Conservation (phyloP, 2,329 filamentous ascomycete species). For the Phialophora tarda region DNA sequence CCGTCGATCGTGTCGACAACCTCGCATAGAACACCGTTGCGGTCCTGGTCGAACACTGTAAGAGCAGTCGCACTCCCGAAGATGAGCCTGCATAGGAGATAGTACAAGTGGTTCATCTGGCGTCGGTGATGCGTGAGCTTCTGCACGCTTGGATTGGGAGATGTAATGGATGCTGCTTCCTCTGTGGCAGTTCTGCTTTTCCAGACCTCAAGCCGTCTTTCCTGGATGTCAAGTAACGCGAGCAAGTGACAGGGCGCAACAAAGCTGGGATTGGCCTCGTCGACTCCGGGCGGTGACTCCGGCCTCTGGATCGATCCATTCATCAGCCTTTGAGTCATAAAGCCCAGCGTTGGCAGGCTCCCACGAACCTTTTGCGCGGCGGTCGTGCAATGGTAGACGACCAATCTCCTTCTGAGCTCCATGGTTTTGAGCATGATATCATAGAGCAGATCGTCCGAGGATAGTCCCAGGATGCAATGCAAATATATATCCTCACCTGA, state of each 20-base stretch:
- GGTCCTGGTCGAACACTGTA: background rate
- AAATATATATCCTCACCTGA: constrained; percentile 33
- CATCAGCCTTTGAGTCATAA: constrained; percentile 6
- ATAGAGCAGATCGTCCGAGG: constrained; percentile 37
- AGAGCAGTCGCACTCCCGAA: background rate
- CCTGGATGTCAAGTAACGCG: constrained; percentile 34
- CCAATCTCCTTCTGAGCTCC: constrained; percentile 34
- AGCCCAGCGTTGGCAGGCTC: background rate
- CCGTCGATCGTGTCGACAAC: constrained; percentile 1
- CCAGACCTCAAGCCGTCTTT: constrained; percentile 34
- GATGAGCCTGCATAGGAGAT: constrained; percentile 24
- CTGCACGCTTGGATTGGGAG: background rate
- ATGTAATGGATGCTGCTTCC: background rate
- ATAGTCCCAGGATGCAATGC: constrained; percentile 34
- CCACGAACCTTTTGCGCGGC: constrained; percentile 15
- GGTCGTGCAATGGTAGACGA: constrained; percentile 35
- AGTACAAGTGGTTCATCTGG: constrained; percentile 23
- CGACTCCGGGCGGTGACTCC: background rate
- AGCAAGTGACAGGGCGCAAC: constrained; percentile 32
- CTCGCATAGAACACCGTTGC: background rate
- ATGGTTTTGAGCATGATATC: constrained; percentile 39
- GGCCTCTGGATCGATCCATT: constrained; percentile 6
- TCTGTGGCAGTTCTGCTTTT: constrained; percentile 19
- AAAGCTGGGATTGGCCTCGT: constrained; percentile 29
- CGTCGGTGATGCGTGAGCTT: constrained; percentile 9